Base-by-base conservation (phyloP, 1,284 basidiomycete species). In the Bjerkandera adusta region DNA sequence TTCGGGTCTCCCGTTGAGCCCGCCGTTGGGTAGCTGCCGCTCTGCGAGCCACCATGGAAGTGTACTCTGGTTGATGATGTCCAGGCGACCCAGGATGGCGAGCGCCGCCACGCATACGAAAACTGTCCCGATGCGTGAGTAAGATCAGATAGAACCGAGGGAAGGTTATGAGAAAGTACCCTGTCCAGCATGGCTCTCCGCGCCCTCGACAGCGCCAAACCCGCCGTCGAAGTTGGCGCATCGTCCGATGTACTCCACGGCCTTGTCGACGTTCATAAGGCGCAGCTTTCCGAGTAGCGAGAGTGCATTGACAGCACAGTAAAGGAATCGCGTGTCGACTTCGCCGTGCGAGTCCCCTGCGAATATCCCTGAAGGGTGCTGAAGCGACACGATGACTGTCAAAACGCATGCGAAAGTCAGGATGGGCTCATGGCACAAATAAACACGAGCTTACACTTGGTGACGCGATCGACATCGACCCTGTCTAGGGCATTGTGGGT, bases 201-300 rank as follows among this genome's bases (percentile, higher is more conserved):
- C 92, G 0, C 92, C 96, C 7, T 43, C 81, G 76, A 16, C 72
- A 68, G 77, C 83, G 10, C 96, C 96, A 58, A 97, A 99, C 0
- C 94, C 96, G 3, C 95, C 95, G 63, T 99, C 96, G 62, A 94
- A 96, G 65, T 99, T 99, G 60, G 76, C 77, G 65, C 95, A 97
- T 27, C 76, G 70, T 11, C 72, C 62, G 35, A 99, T 79, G 65
- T 95, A 93, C 3, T 66, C 71, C 5, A 92, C 77, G 0, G 92
- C 85, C 53, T 76, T 77, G 29, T 85, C 81, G 30, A 74, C 68
- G 52, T 84, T 78, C 34, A 89, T 66, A 29, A 78, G 70, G 42
- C 76, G 66, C 16, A 98, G 71, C 25, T 77, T 73, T 1, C 85
- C 85, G 6, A 98, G 81, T 5, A 97, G 79, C 0, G 92, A 89